A percentile compares a stretch with the other conserved stretches of the same genome.
These are phyloP conservation scores for Teratosphaeria pseudoeucalypti DNA, from an alignment of 2,329 filamentous ascomycete genomes.

Conservation along the genomic window DNA sequence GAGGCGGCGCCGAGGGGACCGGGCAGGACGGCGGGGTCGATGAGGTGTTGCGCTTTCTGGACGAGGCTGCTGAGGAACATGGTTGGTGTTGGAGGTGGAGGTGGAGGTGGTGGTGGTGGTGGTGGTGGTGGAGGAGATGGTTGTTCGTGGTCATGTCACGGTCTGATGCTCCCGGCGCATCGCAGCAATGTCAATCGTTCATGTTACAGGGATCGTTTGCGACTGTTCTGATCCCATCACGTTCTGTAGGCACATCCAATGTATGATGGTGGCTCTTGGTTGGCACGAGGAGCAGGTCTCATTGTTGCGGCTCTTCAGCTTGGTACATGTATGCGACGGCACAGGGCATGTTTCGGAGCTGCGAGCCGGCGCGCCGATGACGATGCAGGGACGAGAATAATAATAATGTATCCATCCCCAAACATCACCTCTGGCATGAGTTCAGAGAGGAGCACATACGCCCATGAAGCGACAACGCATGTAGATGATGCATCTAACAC, in stretches of 20 bases:
- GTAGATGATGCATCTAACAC: neutral
- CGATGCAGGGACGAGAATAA: neutral
- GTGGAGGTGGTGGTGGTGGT: neutral
- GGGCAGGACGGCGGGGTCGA: constrained; percentile 71
- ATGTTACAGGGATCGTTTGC: neutral
- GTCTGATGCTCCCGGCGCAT: constrained; percentile 1
- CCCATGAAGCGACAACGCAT: too few relatives aligned
- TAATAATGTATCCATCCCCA: neutral
- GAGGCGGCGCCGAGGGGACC: constrained; percentile 46
- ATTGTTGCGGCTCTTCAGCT: neutral
- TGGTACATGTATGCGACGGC: neutral
- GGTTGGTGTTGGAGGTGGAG: neutral
- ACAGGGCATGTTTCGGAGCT: neutral
- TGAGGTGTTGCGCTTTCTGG: constrained; percentile 89
- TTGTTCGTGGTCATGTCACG: neutral
- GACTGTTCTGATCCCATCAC: neutral
- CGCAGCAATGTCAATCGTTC: neutral
- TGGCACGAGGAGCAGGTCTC: too few relatives aligned
- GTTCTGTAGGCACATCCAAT: too few relatives aligned
- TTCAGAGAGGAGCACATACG: too few relatives aligned
- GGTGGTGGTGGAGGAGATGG: neutral
- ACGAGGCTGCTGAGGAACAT: constrained; percentile 72
- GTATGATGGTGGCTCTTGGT: too few relatives aligned
- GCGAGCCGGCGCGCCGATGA: neutral
- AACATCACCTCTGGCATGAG: neutral